Evolutionary conservation across 768 basidiomycete genomes (phyloP).

Genomic region (Mrakia frigida): DNA sequence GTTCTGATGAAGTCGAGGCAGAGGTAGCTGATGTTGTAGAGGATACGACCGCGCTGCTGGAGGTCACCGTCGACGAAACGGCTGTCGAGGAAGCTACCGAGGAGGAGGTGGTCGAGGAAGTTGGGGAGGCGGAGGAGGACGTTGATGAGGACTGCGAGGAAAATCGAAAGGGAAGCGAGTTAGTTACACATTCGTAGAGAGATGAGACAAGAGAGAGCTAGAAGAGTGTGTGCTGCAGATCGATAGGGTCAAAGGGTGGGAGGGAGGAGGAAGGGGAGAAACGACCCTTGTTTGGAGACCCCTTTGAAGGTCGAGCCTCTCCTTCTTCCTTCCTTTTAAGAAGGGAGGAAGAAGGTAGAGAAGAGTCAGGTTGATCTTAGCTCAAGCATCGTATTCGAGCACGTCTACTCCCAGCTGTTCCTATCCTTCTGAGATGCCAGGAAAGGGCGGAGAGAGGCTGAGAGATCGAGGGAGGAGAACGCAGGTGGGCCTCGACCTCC

Average conservation of each 20-base stretch:
- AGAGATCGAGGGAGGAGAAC: neutral
- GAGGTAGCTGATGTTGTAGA: neutral
- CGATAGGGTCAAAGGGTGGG: neutral
- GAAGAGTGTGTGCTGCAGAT: neutral
- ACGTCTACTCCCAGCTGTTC: too few relatives aligned
- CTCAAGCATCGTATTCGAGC: too few relatives aligned
- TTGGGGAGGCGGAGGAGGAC: neutral
- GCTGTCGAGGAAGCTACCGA: neutral
- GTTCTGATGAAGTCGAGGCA: neutral
- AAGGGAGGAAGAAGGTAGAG: neutral
- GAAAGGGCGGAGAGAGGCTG: neutral
- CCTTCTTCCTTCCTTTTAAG: neutral
- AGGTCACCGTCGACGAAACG: neutral
- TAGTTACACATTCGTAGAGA: neutral
- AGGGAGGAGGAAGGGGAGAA: neutral
- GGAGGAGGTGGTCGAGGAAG: neutral
- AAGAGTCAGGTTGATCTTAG: too few relatives aligned
- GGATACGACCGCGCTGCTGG: neutral
- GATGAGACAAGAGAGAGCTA: neutral
- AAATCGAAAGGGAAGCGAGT: neutral
- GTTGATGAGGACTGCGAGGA: neutral
- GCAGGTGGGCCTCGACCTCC: neutral
- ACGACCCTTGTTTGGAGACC: constrained; percentile 1
- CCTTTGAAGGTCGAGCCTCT: neutral
- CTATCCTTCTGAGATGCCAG: neutral